Evolutionary conservation across 257 asterid genomes (phyloP), one percentile per base, ranked within the genome.

Genomic region (Rehmannia glutinosa): DNA sequence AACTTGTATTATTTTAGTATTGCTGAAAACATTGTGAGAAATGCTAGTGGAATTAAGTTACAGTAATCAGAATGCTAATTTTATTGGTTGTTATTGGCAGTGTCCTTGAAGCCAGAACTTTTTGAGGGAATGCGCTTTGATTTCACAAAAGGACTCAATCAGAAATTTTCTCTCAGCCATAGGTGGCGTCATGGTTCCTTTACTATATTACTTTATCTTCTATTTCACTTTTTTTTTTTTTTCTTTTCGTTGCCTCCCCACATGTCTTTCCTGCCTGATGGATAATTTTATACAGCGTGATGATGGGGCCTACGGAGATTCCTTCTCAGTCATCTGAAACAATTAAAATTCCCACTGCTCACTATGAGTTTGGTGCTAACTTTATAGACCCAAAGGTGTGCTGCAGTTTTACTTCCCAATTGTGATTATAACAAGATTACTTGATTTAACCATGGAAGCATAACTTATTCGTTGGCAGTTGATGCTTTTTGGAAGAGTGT

Each of bases 51-150:
- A 20, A 46, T 50, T 32, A 50, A 38, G 5, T 27, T 28, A 1
- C 56, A 41, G 3, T 43, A 23, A 46, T 67, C n/a, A 27, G 23
- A 53, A 39, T 72, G 53, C 71, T 69, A 46, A 76, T 46, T 68
- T 25, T 35, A 24, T 69, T 70, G 33, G 41, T 25, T 73, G 53
- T 79, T 66, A 23, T 69, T 83, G 70, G 73, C 95, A 94, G 99
- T 89, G 99, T 89, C 99, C 64, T 74, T 94, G 87, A 94, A 91
- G 90, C 98, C 99, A 0, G 99, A 94, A 67, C 87, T 91, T 43
- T 94, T 94, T 75, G 99, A 94, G 86, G 99, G 99, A 54, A 17
- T 94, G 87, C 97, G 98, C 42, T 89, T 94, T 81, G 99, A 94
- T 76, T 94, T 94, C 77, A 84, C 96, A 1, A 91, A 83, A 83